Conservation (phyloP, 164 flowering plant species). For the Aristolochia fimbriata region DNA sequence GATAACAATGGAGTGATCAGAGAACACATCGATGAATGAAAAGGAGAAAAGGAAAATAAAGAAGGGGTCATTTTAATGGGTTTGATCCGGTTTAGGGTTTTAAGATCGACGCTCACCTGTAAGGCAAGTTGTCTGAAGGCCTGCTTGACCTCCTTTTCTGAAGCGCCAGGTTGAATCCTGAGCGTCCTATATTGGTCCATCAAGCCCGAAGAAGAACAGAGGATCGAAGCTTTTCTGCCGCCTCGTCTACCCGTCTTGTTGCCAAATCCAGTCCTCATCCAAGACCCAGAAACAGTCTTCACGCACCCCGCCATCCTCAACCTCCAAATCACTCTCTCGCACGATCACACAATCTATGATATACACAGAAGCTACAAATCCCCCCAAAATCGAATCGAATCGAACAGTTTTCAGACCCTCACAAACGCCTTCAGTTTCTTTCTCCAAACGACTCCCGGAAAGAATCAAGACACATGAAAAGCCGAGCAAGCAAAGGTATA, state of each 20-base stretch:
- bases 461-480: not conserved
- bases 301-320: constrained; percentile 1
- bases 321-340: not conserved
- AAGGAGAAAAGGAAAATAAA: not conserved
- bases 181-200: constrained; percentile 59
- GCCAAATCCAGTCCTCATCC: not conserved
- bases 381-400: not conserved
- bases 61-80: not conserved
- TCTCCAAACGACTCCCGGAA: too few species aligned
- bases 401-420: not conserved
- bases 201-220: constrained; percentile 9
- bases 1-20: not conserved
- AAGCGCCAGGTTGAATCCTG: constrained; percentile 58
- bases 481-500: not conserved
- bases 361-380: not conserved
- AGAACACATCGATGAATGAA: not conserved
- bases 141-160: constrained; percentile 75
- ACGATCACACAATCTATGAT: not conserved
- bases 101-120: constrained; percentile 27
- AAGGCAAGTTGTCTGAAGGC: constrained; percentile 80
- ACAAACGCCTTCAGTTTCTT: not conserved
- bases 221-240: not conserved
- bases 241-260: not conserved
- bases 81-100: too few species aligned
- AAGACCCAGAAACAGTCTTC: constrained; percentile 5